These are phyloP conservation scores for Peronosclerospora sorghi DNA, from an alignment of 352 stramenopile species.

Conservation along the genomic window DNA sequence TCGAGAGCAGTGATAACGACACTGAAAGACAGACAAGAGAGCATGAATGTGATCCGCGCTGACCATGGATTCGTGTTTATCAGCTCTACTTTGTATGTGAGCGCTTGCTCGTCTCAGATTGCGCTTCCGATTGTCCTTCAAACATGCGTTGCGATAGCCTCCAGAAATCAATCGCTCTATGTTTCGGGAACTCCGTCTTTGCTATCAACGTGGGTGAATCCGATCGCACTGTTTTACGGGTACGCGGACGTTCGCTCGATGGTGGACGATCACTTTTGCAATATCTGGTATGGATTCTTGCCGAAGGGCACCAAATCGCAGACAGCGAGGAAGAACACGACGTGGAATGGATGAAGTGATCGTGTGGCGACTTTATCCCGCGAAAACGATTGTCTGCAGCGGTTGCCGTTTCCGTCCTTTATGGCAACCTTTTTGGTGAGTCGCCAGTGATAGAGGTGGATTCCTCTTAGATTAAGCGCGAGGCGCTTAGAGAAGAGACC, in stretches of 20 bases:
- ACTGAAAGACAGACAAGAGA: constrained; percentile 1
- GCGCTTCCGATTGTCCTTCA: constrained; percentile 42
- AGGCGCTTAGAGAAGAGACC: no score
- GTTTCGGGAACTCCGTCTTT: constrained; percentile 18
- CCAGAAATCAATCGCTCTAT: constrained; percentile 27
- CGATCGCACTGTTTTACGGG: constrained; percentile 34
- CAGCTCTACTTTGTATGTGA: constrained; percentile 48
- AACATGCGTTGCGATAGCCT: constrained; percentile 39
- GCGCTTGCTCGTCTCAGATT: constrained; percentile 46
- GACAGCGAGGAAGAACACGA: constrained; percentile 2
- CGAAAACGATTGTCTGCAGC: constrained; percentile 17
- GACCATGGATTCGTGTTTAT: constrained; percentile 28
- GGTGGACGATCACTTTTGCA: constrained; percentile 57
- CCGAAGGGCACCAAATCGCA: constrained; percentile 7
- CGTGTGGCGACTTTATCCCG: constrained; percentile 10
- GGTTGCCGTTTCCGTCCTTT: constrained; percentile 27
- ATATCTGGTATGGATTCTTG: constrained; percentile 37
- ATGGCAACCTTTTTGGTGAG: constrained; percentile 16
- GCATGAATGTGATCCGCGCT: constrained; percentile 9
- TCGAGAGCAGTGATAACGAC: neutral
- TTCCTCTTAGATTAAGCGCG: no score
- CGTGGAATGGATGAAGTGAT: constrained; percentile 1
- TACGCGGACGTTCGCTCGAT: constrained; percentile 33
- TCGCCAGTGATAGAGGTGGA: no score
- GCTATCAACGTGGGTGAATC: constrained; percentile 32